These are phyloP conservation scores for Fomitopsis pinicola DNA, from an alignment of 1,284 basidiomycete genomes.

Conservation along the genomic window DNA sequence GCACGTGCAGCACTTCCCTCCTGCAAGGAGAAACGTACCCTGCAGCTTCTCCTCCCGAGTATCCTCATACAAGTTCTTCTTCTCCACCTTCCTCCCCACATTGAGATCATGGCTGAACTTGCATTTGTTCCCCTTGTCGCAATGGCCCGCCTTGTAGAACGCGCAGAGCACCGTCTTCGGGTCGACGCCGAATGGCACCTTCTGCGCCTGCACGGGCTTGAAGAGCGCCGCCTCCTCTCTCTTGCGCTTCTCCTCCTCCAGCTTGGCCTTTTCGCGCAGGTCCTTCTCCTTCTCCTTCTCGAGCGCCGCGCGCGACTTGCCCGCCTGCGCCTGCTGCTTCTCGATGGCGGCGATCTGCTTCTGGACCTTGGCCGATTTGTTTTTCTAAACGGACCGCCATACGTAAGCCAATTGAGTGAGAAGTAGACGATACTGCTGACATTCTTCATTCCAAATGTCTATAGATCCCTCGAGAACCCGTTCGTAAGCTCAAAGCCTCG, in stretches of 20 bases:
- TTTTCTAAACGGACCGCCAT: constrained; percentile 58
- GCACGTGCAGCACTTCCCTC: not conserved
- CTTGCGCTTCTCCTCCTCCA: constrained; percentile 78
- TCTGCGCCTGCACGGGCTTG: constrained; percentile 76
- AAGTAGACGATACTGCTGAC: constrained; percentile 35
- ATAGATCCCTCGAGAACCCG: constrained; percentile 30
- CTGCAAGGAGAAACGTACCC: constrained; percentile 39
- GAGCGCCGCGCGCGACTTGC: constrained; percentile 74
- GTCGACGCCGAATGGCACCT: constrained; percentile 94
- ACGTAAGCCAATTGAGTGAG: constrained; percentile 1
- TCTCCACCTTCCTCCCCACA: constrained; percentile 89
- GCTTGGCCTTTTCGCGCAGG: constrained; percentile 71
- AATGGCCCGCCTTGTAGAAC: constrained; percentile 86
- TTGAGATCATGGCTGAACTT: constrained; percentile 95
- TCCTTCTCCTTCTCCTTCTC: constrained; percentile 82
- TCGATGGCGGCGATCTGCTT: constrained; percentile 79
- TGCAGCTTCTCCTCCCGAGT: constrained; percentile 74
- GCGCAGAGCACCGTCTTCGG: constrained; percentile 89
- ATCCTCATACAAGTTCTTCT: constrained; percentile 96
- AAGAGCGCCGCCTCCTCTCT: constrained; percentile 85
- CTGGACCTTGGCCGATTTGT: constrained; percentile 92
- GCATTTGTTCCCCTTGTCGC: constrained; percentile 89
- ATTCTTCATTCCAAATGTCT: constrained; percentile 95
- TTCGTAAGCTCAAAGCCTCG: constrained; percentile 18
- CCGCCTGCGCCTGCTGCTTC: constrained; percentile 64